phyloP scores from a whole-genome alignment of 305 asterid species.

The Plantago rigida region DNA sequence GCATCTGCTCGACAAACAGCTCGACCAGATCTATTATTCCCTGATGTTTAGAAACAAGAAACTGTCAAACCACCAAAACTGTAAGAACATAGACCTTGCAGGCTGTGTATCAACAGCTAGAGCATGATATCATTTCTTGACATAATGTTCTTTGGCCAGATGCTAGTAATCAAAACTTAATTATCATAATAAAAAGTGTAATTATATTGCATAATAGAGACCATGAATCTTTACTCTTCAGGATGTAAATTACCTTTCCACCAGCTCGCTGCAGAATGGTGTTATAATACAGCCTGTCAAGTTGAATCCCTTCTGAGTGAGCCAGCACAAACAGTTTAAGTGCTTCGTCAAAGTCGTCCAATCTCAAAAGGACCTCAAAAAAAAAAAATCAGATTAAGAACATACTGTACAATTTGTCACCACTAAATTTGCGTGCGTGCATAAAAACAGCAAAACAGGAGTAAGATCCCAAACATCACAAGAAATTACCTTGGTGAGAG shows the following conservation, averaged over 20 bases:
- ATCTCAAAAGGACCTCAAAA: constrained; percentile 44
- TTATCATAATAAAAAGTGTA: background rate
- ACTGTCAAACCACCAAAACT: constrained; percentile 15
- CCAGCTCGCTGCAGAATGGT: constrained; percentile 55
- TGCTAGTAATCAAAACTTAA: background rate
- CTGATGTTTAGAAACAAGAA: constrained; percentile 32
- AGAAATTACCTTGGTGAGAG: constrained; percentile 56
- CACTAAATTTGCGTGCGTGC: background rate
- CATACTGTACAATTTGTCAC: constrained; percentile 7
- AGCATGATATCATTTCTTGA: too few species aligned
- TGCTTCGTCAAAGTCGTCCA: constrained; percentile 47
- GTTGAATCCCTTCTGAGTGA: constrained; percentile 43
- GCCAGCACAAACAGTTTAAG: constrained; percentile 44
- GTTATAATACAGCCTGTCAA: constrained; percentile 56
- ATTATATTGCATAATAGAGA: background rate
- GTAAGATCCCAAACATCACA: background rate
- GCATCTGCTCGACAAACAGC: constrained; percentile 63
- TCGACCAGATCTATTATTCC: constrained; percentile 66
- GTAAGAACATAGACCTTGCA: constrained; percentile 7
- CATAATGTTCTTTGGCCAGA: background rate
- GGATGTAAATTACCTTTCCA: constrained; percentile 43
- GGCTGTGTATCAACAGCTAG: background rate
- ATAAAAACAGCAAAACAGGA: background rate
- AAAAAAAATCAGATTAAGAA: background rate
- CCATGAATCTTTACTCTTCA: background rate